phyloP scores from a whole-genome alignment of 1,284 basidiomycete genomes.

The Wallemia hederae region DNA sequence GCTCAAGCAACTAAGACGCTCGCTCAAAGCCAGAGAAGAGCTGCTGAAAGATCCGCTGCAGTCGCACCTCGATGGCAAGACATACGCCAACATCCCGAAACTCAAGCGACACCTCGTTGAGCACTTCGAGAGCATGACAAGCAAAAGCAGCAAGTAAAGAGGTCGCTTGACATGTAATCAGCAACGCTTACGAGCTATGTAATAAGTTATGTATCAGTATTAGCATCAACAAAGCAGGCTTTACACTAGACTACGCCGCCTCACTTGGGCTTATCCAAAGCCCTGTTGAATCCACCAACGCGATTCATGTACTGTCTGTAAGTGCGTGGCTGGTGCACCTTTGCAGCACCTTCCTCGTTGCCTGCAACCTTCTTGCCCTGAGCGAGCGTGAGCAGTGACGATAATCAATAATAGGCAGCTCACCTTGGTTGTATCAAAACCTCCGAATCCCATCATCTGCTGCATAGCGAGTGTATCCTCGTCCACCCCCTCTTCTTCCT shows the following conservation, averaged over 20 bases:
- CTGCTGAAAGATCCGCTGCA: not conserved
- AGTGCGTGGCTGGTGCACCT: constrained; percentile 63
- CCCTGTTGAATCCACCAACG: constrained; percentile 61
- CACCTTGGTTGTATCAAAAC: constrained; percentile 74
- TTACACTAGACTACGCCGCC: too few species aligned
- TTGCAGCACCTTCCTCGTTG: constrained; percentile 24
- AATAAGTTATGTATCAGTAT: too few species aligned
- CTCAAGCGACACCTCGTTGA: not conserved
- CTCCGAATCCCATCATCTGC: constrained; percentile 62
- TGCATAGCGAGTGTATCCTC: constrained; percentile 41
- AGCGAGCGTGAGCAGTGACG: constrained; percentile 14
- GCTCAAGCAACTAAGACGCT: not conserved
- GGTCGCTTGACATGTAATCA: too few species aligned
- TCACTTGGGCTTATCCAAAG: constrained; percentile 38
- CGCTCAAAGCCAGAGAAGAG: not conserved
- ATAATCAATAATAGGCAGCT: constrained; percentile 8
- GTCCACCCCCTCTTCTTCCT: constrained; percentile 38
- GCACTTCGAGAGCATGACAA: too few species aligned
- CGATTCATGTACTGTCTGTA: constrained; percentile 95
- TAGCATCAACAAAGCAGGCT: too few species aligned
- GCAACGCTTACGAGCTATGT: too few species aligned
- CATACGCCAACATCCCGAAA: not conserved
- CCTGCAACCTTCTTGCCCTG: constrained; percentile 40
- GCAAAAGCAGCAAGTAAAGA: too few species aligned
- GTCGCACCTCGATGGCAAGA: not conserved